These are phyloP conservation scores for Hypseocharis bilobata DNA, from an alignment of 441 rosid species.

Conservation along the genomic window DNA sequence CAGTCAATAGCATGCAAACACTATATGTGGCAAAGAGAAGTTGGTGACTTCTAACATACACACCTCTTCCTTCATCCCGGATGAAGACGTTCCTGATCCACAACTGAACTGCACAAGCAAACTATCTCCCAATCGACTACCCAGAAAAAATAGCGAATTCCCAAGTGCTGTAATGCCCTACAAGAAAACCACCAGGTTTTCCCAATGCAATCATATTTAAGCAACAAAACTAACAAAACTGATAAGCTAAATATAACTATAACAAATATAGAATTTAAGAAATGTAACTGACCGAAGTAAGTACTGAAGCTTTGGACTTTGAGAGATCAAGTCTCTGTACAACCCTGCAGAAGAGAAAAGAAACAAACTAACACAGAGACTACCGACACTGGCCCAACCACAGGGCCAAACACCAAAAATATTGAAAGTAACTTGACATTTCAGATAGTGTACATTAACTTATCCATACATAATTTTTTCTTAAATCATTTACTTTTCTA, in stretches of 20 bases:
- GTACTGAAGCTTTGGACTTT: slow-evolving; percentile 96
- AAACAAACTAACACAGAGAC: slow-evolving; percentile 19
- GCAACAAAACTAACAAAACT: slow-evolving; percentile 9
- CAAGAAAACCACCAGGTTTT: slow-evolving; percentile 29
- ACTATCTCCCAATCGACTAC: slow-evolving; percentile 96
- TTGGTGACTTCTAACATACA: slow-evolving; percentile 18
- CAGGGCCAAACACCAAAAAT: slow-evolving; percentile 1
- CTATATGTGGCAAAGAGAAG: slow-evolving; percentile 5
- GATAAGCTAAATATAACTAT: slow-evolving; percentile 2
- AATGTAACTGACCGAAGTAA: slow-evolving; percentile 72
- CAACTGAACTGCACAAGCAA: slow-evolving; percentile 80
- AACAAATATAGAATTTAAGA: slow-evolving; percentile 13
- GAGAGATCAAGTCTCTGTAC: slow-evolving; percentile 95
- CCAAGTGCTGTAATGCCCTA: slow-evolving; percentile 84
- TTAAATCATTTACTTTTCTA: no score
- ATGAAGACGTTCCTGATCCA: slow-evolving; percentile 59
- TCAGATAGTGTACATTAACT: not conserved
- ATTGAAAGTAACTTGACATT: not conserved
- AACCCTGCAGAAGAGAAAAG: slow-evolving; percentile 52
- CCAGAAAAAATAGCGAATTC: slow-evolving; percentile 72
- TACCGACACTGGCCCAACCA: not conserved
- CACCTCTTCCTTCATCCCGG: slow-evolving; percentile 84
- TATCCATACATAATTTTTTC: no score
- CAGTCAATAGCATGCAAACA: slow-evolving; percentile 1
- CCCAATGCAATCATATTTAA: slow-evolving; percentile 18